phyloP scores from a whole-genome alignment of 352 stramenopile genomes.

The Globisporangium okanoganense region DNA sequence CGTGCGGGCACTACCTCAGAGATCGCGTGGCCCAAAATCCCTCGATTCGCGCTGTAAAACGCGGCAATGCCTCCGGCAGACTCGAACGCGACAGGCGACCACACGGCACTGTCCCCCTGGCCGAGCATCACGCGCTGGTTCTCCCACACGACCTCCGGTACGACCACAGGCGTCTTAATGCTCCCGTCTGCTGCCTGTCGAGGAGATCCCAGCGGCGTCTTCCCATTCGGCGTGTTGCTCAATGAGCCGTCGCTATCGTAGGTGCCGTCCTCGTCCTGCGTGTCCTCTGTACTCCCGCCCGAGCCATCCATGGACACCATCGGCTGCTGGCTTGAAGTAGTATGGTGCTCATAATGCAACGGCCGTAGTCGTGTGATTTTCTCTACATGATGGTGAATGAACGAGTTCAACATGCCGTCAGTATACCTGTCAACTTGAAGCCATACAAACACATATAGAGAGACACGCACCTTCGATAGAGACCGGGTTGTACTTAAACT shows the following conservation, averaged over 20 bases:
- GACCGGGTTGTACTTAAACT: constrained; percentile 53
- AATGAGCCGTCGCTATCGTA: constrained; percentile 13
- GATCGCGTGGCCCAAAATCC: constrained; percentile 46
- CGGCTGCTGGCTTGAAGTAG: neutral
- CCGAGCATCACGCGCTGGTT: constrained; percentile 25
- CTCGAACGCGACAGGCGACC: constrained; percentile 43
- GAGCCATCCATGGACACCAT: constrained; percentile 16
- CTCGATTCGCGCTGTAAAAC: constrained; percentile 66
- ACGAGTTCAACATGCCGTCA: neutral
- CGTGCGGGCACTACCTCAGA: constrained; percentile 59
- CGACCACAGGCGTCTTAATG: constrained; percentile 27
- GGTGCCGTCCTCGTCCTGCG: constrained; percentile 20
- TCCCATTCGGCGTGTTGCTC: constrained; percentile 1
- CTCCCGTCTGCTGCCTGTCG: neutral
- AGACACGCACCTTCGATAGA: constrained; percentile 46
- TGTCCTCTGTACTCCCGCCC: constrained; percentile 15
- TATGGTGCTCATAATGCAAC: constrained; percentile 33
- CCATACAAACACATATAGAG: neutral
- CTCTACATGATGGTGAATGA: constrained; percentile 14
- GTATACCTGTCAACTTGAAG: neutral
- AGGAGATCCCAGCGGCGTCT: neutral
- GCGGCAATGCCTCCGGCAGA: constrained; percentile 34
- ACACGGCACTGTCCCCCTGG: constrained; percentile 7
- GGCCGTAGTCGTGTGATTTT: constrained; percentile 51
- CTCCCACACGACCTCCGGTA: constrained; percentile 53